Percentiles rank a stretch among this genome's conserved stretches.
Conservation (phyloP, 441 rosid genomes). For the Theobroma grandiflorum region DNA sequence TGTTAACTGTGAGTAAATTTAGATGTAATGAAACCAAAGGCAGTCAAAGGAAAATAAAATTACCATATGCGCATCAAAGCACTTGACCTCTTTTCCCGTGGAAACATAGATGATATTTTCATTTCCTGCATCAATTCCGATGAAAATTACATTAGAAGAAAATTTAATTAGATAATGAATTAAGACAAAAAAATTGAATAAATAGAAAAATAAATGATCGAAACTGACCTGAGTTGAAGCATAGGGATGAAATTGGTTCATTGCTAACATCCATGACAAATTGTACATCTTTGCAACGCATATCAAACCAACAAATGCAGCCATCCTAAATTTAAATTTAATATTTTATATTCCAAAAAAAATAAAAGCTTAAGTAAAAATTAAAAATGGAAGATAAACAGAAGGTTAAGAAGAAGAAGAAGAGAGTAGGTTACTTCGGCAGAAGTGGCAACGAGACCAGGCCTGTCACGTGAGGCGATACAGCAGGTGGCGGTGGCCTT, state of each 20-base stretch:
- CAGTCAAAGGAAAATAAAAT: neutral
- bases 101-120: slow-evolving; percentile 77
- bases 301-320: slow-evolving; percentile 89
- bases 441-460: slow-evolving; percentile 74
- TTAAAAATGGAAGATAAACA: neutral
- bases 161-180: neutral
- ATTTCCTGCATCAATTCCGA: slow-evolving; percentile 52
- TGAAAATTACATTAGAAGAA: neutral
- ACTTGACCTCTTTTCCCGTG: slow-evolving; percentile 68
- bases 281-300: slow-evolving; percentile 89
- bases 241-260: slow-evolving; percentile 78
- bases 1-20: neutral
- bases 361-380: slow-evolving; percentile 2
- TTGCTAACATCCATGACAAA: slow-evolving; percentile 60
- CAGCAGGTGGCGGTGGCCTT: slow-evolving; percentile 79
- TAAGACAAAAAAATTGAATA: neutral
- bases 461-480: slow-evolving; percentile 76
- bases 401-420: neutral
- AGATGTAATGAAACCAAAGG: neutral
- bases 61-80: slow-evolving; percentile 87
- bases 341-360: neutral
- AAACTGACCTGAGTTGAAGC: slow-evolving; percentile 76
- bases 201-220: neutral
- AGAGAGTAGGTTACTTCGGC: slow-evolving; percentile 62
- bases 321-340: slow-evolving; percentile 64